These are phyloP conservation scores for Myriosclerotinia duriaeana DNA, from an alignment of 2,329 filamentous ascomycete species.

Conservation along the genomic window DNA sequence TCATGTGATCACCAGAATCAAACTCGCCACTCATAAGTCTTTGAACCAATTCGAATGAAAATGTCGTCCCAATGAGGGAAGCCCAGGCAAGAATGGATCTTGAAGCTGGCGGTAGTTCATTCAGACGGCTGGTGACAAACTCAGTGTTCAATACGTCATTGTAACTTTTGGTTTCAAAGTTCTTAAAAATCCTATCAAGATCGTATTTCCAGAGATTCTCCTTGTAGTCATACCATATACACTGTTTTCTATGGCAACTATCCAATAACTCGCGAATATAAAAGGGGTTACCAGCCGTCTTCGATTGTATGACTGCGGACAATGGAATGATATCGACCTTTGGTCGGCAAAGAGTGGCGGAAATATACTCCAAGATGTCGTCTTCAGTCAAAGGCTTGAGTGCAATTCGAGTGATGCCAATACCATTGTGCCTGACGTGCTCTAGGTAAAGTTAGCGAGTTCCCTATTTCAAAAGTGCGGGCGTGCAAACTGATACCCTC, in stretches of 20 bases:
- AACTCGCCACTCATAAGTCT: constrained; percentile 75
- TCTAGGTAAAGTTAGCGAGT: constrained; percentile 35
- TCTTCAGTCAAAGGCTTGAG: constrained; percentile 73
- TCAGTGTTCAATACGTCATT: constrained; percentile 78
- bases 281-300: constrained; percentile 77
- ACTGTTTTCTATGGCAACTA: constrained; percentile 80
- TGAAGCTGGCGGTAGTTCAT: constrained; percentile 72
- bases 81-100: constrained; percentile 83
- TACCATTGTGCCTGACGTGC: constrained; percentile 45
- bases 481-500: constrained; percentile 48
- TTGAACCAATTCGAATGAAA: constrained; percentile 80
- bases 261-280: constrained; percentile 90
- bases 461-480: constrained; percentile 27
- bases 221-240: constrained; percentile 88
- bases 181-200: constrained; percentile 79
- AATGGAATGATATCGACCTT: constrained; percentile 73
- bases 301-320: constrained; percentile 74
- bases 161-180: constrained; percentile 77
- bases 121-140: constrained; percentile 76
- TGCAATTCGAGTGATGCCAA: constrained; percentile 67
- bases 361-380: constrained; percentile 80
- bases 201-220: constrained; percentile 81
- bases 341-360: constrained; percentile 73
- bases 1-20: constrained; percentile 47
- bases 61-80: constrained; percentile 75